Conservation (phyloP, 2,329 filamentous ascomycete genomes). For the Zasmidium cellare region DNA sequence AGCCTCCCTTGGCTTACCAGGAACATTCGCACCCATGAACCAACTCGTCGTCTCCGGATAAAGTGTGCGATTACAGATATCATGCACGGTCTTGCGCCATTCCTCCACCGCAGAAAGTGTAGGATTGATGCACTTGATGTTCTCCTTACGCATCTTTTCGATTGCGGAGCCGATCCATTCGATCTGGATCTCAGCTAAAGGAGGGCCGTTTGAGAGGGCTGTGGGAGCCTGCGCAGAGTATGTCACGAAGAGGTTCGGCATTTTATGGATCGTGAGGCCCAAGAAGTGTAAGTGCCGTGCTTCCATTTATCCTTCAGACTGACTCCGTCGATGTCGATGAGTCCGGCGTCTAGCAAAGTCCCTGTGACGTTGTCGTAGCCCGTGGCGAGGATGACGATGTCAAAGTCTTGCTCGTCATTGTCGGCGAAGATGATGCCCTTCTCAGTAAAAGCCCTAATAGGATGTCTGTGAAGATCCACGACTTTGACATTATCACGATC, state of each 20-base stretch:
- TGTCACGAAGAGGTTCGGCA: slow-evolving; percentile 44
- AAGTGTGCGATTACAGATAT: slow-evolving; percentile 22
- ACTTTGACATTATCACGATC: slow-evolving; percentile 43
- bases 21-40: slow-evolving; percentile 43
- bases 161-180: slow-evolving; percentile 49
- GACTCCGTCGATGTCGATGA: slow-evolving; percentile 35
- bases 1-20: slow-evolving; percentile 42
- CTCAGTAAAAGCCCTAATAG: slow-evolving; percentile 40
- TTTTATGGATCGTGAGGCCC: slow-evolving; percentile 36
- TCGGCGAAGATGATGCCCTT: slow-evolving; percentile 34
- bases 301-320: slow-evolving; percentile 47
- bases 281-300: slow-evolving; percentile 42
- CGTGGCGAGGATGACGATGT: slow-evolving; percentile 46
- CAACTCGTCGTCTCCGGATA: slow-evolving; percentile 21
- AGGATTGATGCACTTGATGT: slow-evolving; percentile 39
- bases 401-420: slow-evolving; percentile 37
- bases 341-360: slow-evolving; percentile 37
- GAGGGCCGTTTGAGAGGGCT: slow-evolving; percentile 48
- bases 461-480: slow-evolving; percentile 42
- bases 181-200: slow-evolving; percentile 41
- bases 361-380: slow-evolving; percentile 45
- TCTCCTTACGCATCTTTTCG: slow-evolving; percentile 38
- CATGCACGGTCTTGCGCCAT: slow-evolving; percentile 36
- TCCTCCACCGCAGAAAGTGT: slow-evolving; percentile 42
- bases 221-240: slow-evolving; percentile 50